These are phyloP conservation scores for Wickerhamiella parazyma DNA, from an alignment of 805 yeast species.

Conservation along the genomic window DNA sequence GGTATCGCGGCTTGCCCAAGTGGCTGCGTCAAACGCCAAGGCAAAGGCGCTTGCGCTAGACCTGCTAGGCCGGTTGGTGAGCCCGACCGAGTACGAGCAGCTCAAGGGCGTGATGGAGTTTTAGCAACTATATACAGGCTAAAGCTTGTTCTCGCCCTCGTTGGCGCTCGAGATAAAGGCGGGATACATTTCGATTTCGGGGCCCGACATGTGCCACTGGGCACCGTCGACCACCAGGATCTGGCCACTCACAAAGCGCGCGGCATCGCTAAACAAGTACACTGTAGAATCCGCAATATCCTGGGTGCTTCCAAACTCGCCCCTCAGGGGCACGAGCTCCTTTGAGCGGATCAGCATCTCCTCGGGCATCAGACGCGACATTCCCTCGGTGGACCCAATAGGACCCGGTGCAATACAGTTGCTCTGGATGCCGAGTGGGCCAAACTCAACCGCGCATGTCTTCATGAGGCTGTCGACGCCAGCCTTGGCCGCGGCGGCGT, in stretches of 20 bases:
- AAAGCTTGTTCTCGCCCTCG: slow-evolving; percentile 28
- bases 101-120: neutral
- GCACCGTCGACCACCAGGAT: slow-evolving; percentile 81
- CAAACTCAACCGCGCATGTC: slow-evolving; percentile 78
- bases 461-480: slow-evolving; percentile 82
- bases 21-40: neutral
- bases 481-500: slow-evolving; percentile 92
- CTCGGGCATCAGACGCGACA: slow-evolving; percentile 42
- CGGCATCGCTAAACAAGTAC: slow-evolving; percentile 72
- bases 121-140: too few relatives aligned
- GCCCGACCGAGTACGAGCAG: neutral
- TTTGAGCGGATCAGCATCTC: slow-evolving; percentile 31
- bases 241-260: slow-evolving; percentile 63
- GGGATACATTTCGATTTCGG: slow-evolving; percentile 33
- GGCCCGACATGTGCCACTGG: slow-evolving; percentile 38
- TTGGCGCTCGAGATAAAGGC: slow-evolving; percentile 26
- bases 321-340: slow-evolving; percentile 37
- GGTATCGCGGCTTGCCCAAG: neutral
- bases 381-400: slow-evolving; percentile 78
- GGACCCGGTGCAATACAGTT: slow-evolving; percentile 90
- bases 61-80: neutral
- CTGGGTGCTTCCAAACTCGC: slow-evolving; percentile 40
- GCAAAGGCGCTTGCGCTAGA: neutral
- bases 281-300: slow-evolving; percentile 87
- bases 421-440: slow-evolving; percentile 73